A percentile compares a stretch with the other conserved stretches of the same genome.
These are phyloP conservation scores for Talaromyces proteolyticus DNA, from an alignment of 495 filamentous ascomycete species.

Conservation along the genomic window DNA sequence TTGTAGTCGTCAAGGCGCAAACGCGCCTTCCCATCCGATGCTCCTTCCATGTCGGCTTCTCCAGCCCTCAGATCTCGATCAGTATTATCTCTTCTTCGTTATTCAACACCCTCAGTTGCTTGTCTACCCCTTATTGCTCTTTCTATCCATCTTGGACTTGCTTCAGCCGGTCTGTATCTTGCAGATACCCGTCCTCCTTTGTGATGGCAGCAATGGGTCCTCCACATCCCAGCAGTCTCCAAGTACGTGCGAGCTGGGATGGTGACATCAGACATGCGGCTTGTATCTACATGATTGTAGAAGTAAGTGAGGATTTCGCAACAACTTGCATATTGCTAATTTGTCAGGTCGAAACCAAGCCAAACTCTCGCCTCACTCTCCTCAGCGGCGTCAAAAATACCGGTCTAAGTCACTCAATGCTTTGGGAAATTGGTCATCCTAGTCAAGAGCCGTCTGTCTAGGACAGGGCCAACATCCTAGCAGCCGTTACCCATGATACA, in stretches of 20 bases:
- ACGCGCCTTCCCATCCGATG: too few species aligned
- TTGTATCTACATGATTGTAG: neutral
- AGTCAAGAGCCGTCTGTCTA: neutral
- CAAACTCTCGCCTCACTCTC: neutral
- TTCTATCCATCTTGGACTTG: too few species aligned
- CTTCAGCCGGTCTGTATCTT: too few species aligned
- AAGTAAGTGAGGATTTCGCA: neutral
- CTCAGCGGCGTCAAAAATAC: neutral
- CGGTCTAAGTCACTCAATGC: neutral
- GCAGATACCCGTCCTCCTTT: too few species aligned
- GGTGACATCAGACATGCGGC: neutral
- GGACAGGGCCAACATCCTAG: neutral
- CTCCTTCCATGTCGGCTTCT: too few species aligned
- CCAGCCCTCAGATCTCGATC: too few species aligned
- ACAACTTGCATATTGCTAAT: neutral
- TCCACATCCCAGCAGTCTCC: neutral
- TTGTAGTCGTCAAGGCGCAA: too few species aligned
- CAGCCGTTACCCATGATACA: neutral
- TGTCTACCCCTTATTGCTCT: too few species aligned
- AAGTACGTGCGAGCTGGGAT: neutral
- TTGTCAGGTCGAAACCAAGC: neutral
- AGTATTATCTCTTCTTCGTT: too few species aligned
- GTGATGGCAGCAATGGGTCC: neutral
- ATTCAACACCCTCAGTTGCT: too few species aligned
- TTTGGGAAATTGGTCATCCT: neutral